Conservation (phyloP, 2,329 filamentous ascomycete species). For the Kalmusia sp. region DNA sequence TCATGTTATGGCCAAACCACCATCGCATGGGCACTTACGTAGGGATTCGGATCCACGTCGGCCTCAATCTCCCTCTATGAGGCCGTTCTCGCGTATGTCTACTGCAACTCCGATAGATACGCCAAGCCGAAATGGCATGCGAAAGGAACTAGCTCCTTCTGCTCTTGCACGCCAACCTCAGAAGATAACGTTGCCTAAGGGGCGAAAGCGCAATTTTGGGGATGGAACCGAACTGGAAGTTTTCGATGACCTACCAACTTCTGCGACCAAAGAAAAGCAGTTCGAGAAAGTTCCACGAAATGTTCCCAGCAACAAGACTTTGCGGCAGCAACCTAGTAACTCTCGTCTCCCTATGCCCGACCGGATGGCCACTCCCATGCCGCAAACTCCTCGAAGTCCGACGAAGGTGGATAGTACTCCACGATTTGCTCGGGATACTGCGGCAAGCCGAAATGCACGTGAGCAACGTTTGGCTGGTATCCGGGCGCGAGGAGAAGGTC, state of each 20-base stretch:
- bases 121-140: slow-evolving; percentile 53
- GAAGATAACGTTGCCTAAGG: slow-evolving; percentile 53
- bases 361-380: slow-evolving; percentile 54
- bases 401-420: slow-evolving; percentile 61
- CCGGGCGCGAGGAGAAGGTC: slow-evolving; percentile 54
- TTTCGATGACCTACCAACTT: slow-evolving; percentile 95
- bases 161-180: slow-evolving; percentile 59
- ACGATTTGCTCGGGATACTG: slow-evolving; percentile 71
- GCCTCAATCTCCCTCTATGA: slow-evolving; percentile 53
- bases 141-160: slow-evolving; percentile 57
- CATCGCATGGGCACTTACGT: slow-evolving; percentile 75
- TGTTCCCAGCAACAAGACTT: slow-evolving; percentile 70
- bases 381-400: slow-evolving; percentile 63
- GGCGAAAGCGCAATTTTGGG: slow-evolving; percentile 66
- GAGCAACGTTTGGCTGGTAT: slow-evolving; percentile 63
- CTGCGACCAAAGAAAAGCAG: slow-evolving; percentile 78
- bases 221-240: slow-evolving; percentile 90
- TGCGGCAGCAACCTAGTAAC: slow-evolving; percentile 59
- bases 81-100: slow-evolving; percentile 57
- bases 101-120: slow-evolving; percentile 58
- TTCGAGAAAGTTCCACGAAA: slow-evolving; percentile 81
- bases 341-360: slow-evolving; percentile 50
- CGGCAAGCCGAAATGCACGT: slow-evolving; percentile 69
- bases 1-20: slow-evolving; percentile 74
- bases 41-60: slow-evolving; percentile 77